A percentile compares a stretch with the other conserved stretches of the same genome.
Conservation (phyloP, 208 protist genomes). For the Leptomonas seymouri region DNA sequence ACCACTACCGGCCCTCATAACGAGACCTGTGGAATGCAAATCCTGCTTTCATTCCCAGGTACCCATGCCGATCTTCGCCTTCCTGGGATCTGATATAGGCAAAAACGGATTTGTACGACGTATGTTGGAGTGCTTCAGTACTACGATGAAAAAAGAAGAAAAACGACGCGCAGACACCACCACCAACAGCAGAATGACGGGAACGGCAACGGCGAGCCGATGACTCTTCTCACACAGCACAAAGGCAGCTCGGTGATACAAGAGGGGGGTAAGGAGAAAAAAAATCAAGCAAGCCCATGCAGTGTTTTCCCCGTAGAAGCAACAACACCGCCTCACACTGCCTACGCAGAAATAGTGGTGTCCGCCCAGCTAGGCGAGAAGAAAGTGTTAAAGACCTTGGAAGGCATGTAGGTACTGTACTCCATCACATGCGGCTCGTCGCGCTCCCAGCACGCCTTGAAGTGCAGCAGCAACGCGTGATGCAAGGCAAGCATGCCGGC, state of each 20-base stretch:
- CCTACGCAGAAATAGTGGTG: conserved; percentile 6
- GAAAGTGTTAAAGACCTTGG: conserved; percentile 70
- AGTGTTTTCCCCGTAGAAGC: not conserved
- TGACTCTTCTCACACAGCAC: too few relatives aligned
- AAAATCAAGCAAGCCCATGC: not conserved
- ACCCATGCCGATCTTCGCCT: too few relatives aligned
- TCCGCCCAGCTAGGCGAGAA: conserved; percentile 44
- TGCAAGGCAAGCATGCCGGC: conserved; percentile 76
- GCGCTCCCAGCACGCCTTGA: conserved; percentile 78
- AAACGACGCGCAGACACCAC: not conserved
- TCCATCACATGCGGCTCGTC: conserved; percentile 87
- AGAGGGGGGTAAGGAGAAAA: not conserved
- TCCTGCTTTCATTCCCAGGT: too few relatives aligned
- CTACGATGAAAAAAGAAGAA: not conserved
- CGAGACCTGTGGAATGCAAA: too few relatives aligned
- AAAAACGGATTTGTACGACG: too few relatives aligned
- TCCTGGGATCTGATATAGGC: too few relatives aligned
- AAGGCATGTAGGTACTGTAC: conserved; percentile 75
- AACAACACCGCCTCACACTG: not conserved
- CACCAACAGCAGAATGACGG: too few relatives aligned
- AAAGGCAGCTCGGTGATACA: not conserved
- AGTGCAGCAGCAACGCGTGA: conserved; percentile 79
- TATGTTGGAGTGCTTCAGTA: not conserved
- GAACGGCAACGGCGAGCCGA: too few relatives aligned
- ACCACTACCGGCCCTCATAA: too few relatives aligned